phyloP scores from a whole-genome alignment of 1,139 yeast genomes.

The Zygotorulaspora mrakii region DNA sequence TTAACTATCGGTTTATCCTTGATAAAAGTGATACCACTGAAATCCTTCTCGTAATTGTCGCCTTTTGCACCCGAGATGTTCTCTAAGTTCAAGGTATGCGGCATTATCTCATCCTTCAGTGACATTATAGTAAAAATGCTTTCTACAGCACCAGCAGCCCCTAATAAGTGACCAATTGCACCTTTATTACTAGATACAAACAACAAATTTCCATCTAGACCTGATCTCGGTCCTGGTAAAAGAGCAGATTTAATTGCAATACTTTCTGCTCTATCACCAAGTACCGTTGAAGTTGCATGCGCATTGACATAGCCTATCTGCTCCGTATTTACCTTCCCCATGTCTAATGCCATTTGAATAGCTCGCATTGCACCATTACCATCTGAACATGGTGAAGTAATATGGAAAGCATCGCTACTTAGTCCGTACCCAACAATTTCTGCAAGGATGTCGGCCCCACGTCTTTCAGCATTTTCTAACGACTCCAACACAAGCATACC shows the following conservation, averaged over 20 bases:
- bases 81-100: conserved; percentile 76
- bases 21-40: conserved; percentile 56
- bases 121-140: conserved; percentile 76
- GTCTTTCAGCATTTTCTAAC: conserved; percentile 63
- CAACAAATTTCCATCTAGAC: conserved; percentile 33
- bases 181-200: conserved; percentile 84
- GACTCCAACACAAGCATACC: conserved; percentile 78
- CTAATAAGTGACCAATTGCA: conserved; percentile 87
- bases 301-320: conserved; percentile 81
- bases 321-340: conserved; percentile 44
- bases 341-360: conserved; percentile 68
- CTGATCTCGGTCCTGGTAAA: conserved; percentile 16
- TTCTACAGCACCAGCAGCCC: conserved; percentile 96
- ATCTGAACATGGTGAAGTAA: conserved; percentile 80
- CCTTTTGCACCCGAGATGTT: conserved; percentile 46
- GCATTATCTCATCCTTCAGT: conserved; percentile 52
- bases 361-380: conserved; percentile 86
- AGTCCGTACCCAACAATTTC: conserved; percentile 85
- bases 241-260: conserved; percentile 62
- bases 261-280: conserved; percentile 90
- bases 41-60: conserved; percentile 41
- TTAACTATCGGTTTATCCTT: conserved; percentile 41
- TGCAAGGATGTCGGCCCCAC: conserved; percentile 70
- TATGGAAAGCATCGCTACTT: conserved; percentile 88
- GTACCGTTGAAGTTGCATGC: conserved; percentile 88